A percentile compares a stretch with the other conserved stretches of the same genome.
Conservation (phyloP, 2,329 filamentous ascomycete species). For the Phaeosphaeriaceae sp. region DNA sequence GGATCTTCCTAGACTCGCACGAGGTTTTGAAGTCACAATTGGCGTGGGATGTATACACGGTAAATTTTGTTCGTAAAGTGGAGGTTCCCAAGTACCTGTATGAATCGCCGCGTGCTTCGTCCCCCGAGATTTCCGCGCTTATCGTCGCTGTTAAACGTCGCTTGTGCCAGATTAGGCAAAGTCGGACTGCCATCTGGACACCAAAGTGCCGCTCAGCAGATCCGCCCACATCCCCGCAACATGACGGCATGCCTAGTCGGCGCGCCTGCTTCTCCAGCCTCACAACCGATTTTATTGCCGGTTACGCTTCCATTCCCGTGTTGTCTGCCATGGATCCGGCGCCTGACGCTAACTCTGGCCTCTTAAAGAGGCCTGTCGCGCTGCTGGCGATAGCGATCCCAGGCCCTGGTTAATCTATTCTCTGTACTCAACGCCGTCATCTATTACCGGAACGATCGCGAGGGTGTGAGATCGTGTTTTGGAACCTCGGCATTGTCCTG, state of each 20-base stretch:
- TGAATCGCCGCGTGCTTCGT: not conserved
- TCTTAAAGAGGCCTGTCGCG: constrained; percentile 15
- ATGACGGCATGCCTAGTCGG: constrained; percentile 31
- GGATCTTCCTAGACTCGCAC: not conserved
- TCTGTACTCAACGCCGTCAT: constrained; percentile 10
- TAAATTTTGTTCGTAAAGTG: not conserved
- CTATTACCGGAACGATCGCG: constrained; percentile 6
- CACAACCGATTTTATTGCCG: constrained; percentile 36
- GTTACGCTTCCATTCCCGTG: constrained; percentile 26
- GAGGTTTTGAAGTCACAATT: not conserved
- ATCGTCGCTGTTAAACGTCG: not conserved
- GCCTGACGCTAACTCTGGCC: constrained; percentile 20
- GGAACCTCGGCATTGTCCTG: constrained; percentile 4
- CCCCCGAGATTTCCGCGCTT: constrained; percentile 1
- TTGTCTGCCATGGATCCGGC: constrained; percentile 30
- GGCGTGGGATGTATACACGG: constrained; percentile 5
- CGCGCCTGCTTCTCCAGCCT: constrained; percentile 13
- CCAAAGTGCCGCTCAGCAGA: constrained; percentile 31
- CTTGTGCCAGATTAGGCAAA: constrained; percentile 2
- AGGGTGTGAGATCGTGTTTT: constrained; percentile 2
- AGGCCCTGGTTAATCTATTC: constrained; percentile 18
- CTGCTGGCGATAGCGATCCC: constrained; percentile 9
- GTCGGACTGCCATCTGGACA: constrained; percentile 11
- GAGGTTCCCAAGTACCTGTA: not conserved
- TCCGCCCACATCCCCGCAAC: constrained; percentile 36